Conservation (phyloP, 495 filamentous ascomycete species). For the Extremus antarcticus region DNA sequence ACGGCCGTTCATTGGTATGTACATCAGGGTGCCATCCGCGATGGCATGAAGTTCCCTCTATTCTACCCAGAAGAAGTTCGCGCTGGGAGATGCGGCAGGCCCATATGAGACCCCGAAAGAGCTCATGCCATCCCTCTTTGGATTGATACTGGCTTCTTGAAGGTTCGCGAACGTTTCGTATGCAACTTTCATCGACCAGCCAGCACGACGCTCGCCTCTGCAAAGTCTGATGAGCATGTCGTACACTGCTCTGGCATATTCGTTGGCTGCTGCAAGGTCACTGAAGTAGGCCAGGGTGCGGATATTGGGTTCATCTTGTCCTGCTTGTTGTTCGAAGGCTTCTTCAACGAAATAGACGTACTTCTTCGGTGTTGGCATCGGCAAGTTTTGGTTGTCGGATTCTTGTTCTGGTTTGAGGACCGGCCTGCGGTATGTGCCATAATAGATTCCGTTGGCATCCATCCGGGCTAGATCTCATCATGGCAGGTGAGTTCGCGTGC, state of each 20-base stretch:
- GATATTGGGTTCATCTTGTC: background rate
- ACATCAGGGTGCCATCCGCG: background rate
- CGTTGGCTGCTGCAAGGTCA: background rate
- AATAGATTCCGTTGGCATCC: too few species aligned
- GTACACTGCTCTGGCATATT: background rate
- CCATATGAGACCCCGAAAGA: background rate
- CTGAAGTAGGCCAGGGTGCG: background rate
- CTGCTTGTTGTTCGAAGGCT: too few species aligned
- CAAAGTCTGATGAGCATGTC: background rate
- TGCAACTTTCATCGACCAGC: background rate
- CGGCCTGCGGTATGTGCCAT: too few species aligned
- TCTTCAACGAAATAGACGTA: background rate
- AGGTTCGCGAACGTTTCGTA: background rate
- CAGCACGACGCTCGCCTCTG: background rate
- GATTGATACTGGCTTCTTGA: too few species aligned
- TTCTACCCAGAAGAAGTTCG: background rate
- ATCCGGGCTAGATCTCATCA: too few species aligned
- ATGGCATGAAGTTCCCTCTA: background rate
- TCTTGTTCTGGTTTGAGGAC: too few species aligned
- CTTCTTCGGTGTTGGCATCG: background rate
- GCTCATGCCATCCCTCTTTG: background rate
- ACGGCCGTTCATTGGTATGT: background rate
- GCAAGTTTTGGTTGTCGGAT: background rate
- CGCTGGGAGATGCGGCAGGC: too few species aligned
- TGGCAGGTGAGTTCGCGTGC: too few species aligned